Percentiles rank a stretch among this genome's conserved stretches.
Evolutionary conservation across 2,329 filamentous ascomycete genomes (phyloP).

Genomic region (Aschersonia sp.): DNA sequence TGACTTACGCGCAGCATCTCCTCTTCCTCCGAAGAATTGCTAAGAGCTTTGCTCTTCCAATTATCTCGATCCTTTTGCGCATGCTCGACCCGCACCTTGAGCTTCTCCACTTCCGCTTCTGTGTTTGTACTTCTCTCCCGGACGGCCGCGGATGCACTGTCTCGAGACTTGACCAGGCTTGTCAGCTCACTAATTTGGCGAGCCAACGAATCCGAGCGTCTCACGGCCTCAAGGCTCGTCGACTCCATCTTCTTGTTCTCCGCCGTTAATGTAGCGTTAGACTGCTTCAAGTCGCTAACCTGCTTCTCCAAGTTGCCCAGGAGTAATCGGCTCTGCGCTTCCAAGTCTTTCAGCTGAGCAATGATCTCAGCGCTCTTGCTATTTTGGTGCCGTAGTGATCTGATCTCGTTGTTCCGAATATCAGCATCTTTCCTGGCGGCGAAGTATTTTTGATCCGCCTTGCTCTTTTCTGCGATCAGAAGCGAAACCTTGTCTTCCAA

Average conservation of each 20-base stretch:
- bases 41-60: constrained; percentile 71
- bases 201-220: constrained; percentile 57
- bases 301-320: constrained; percentile 85
- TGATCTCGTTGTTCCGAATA: constrained; percentile 65
- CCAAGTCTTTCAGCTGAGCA: constrained; percentile 79
- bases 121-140: constrained; percentile 45
- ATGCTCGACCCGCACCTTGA: constrained; percentile 64
- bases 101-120: constrained; percentile 65
- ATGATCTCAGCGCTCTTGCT: constrained; percentile 88
- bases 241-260: constrained; percentile 67
- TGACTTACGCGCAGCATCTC: constrained; percentile 68
- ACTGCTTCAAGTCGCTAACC: constrained; percentile 65
- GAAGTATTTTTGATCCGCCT: constrained; percentile 97
- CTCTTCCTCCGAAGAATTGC: constrained; percentile 69
- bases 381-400: constrained; percentile 67
- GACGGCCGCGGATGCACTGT: constrained; percentile 38
- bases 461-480: constrained; percentile 76
- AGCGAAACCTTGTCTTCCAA: constrained; percentile 67
- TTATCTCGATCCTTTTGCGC: constrained; percentile 70
- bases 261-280: constrained; percentile 52
- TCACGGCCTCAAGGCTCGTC: constrained; percentile 52
- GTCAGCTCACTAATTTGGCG: constrained; percentile 67
- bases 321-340: constrained; percentile 60
- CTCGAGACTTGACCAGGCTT: constrained; percentile 59
- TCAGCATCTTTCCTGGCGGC: constrained; percentile 90